Evolutionary conservation across 2,329 filamentous ascomycete genomes (phyloP).

Genomic region (Fusarium sp.): DNA sequence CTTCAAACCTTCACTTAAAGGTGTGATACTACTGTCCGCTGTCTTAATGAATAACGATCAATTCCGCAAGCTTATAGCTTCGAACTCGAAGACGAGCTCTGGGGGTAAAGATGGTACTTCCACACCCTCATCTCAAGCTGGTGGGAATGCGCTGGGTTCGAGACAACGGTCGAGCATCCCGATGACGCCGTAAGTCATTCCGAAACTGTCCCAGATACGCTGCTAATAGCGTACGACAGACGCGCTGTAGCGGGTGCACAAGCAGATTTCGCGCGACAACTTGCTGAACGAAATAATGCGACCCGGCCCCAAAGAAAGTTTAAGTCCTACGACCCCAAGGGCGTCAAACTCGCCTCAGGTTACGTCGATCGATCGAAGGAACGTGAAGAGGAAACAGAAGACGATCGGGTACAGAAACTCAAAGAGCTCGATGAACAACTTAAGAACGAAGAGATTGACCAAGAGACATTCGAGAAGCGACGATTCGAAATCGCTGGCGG

Average conservation of each 20-base stretch:
- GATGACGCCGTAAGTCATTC: constrained; percentile 86
- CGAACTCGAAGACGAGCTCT: constrained; percentile 58
- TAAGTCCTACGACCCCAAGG: constrained; percentile 84
- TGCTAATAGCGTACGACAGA: constrained; percentile 57
- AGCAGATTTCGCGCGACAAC: constrained; percentile 84
- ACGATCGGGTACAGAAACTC: constrained; percentile 73
- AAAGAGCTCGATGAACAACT: constrained; percentile 84
- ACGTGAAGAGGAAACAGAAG: constrained; percentile 66
- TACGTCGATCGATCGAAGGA: constrained; percentile 86
- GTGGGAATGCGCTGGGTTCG: constrained; percentile 75
- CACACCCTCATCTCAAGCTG: constrained; percentile 46
- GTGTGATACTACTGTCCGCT: not conserved
- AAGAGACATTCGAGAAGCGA: constrained; percentile 80
- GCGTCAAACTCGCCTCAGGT: constrained; percentile 81
- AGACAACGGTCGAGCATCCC: constrained; percentile 84
- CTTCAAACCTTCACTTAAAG: not conserved
- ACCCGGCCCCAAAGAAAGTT: constrained; percentile 76
- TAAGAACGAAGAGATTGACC: constrained; percentile 87
- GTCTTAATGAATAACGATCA: constrained; percentile 90
- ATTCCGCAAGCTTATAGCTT: constrained; percentile 83
- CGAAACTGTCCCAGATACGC: not conserved
- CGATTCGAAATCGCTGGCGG: constrained; percentile 85
- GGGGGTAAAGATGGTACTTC: constrained; percentile 62
- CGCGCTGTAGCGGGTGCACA: constrained; percentile 71
- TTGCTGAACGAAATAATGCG: constrained; percentile 77